Conservation (phyloP, 441 rosid species). For the Flueggea neowawraea region DNA sequence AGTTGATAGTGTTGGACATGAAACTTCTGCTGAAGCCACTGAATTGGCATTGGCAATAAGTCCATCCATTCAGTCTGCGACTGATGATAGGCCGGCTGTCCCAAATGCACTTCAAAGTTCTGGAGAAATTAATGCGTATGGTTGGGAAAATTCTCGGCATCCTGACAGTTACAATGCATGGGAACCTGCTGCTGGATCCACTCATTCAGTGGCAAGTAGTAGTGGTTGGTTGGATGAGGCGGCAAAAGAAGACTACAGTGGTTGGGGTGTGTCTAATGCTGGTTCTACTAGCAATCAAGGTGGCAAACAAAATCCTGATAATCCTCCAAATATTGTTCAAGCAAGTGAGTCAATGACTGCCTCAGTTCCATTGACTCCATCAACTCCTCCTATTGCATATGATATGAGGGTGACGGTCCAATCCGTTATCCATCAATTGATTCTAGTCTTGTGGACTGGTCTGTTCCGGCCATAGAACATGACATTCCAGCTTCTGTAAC, state of each 20-base stretch:
- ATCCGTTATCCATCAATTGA: slow-evolving; percentile 42
- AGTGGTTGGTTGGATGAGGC: slow-evolving; percentile 29
- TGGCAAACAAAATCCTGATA: no score
- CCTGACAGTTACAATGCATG: slow-evolving; percentile 8
- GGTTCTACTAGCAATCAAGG: slow-evolving; percentile 16
- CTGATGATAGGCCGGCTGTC: no score
- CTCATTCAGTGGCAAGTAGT: slow-evolving; percentile 26
- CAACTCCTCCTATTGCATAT: slow-evolving; percentile 46
- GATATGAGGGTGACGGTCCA: slow-evolving; percentile 27
- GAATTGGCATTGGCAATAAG: no score
- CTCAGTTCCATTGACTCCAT: slow-evolving; percentile 32
- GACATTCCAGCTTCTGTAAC: slow-evolving; percentile 13
- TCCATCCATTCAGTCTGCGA: no score
- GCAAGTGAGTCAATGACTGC: background rate
- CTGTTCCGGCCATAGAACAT: slow-evolving; percentile 12
- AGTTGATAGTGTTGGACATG: slow-evolving; percentile 17
- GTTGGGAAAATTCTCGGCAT: background rate
- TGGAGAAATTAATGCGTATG: no score
- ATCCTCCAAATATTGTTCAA: no score
- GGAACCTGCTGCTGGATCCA: slow-evolving; percentile 17
- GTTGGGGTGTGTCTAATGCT: slow-evolving; percentile 30
- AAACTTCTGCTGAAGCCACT: slow-evolving; percentile 23
- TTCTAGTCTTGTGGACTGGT: slow-evolving; percentile 20
- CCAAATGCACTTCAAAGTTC: no score
- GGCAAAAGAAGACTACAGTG: slow-evolving; percentile 22